Percentiles rank a stretch among this genome's conserved stretches.
Evolutionary conservation across 2,329 filamentous ascomycete species (phyloP).

Genomic region (Claviceps purpurea): DNA sequence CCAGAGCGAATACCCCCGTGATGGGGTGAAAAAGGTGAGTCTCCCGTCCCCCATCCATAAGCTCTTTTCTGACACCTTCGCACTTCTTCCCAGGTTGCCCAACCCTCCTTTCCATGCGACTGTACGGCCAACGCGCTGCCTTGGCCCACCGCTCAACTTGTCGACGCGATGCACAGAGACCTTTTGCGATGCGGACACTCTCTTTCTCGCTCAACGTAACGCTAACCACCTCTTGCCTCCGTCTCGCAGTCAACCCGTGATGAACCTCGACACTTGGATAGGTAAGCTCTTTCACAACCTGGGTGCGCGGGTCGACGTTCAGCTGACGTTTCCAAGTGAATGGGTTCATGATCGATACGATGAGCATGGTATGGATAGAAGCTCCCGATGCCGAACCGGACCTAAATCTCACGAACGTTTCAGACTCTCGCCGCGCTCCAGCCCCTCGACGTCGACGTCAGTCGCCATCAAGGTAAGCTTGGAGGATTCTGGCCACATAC

Average conservation of each 20-base stretch:
- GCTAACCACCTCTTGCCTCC: conserved; percentile 17
- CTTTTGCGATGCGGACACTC: conserved; percentile 18
- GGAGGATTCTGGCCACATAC: neutral
- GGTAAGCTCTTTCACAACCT: conserved; percentile 32
- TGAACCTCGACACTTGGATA: conserved; percentile 55
- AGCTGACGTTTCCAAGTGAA: conserved; percentile 41
- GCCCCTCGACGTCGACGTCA: conserved; percentile 29
- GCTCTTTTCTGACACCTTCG: neutral
- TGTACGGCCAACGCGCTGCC: conserved; percentile 15
- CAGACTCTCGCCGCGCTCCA: conserved; percentile 27
- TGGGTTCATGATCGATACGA: conserved; percentile 92
- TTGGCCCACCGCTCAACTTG: conserved; percentile 17
- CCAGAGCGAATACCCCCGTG: conserved; percentile 49
- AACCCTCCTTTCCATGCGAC: conserved; percentile 15
- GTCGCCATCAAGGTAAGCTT: conserved; percentile 26
- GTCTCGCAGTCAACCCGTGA: conserved; percentile 46
- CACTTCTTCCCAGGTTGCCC: conserved; percentile 19
- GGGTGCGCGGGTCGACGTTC: conserved; percentile 11
- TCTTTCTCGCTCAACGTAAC: conserved; percentile 19
- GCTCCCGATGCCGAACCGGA: neutral
- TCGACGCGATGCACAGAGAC: conserved; percentile 17
- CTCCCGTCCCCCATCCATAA: conserved; percentile 5
- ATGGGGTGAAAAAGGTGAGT: conserved; percentile 78
- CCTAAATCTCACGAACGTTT: conserved; percentile 11
- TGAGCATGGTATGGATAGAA: conserved; percentile 43